phyloP scores from a whole-genome alignment of 495 filamentous ascomycete species.

The Xylaria acuta region DNA sequence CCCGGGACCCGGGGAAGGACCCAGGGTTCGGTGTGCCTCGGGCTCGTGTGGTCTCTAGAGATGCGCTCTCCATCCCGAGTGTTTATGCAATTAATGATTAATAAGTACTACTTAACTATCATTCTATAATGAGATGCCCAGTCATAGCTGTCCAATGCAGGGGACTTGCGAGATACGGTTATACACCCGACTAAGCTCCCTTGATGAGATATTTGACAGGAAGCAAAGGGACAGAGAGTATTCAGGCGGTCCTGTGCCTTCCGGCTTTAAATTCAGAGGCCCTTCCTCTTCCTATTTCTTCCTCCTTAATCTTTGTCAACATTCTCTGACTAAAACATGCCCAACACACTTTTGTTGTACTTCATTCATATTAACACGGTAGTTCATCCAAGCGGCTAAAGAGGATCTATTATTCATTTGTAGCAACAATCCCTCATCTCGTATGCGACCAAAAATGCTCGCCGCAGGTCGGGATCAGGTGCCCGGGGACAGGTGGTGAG shows the following conservation, averaged over 20 bases:
- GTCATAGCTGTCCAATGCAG: neutral
- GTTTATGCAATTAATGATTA: neutral
- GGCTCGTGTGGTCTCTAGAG: neutral
- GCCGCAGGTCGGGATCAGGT: neutral
- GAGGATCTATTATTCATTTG: neutral
- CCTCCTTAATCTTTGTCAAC: neutral
- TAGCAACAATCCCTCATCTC: neutral
- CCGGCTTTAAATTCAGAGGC: neutral
- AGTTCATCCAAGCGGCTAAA: neutral
- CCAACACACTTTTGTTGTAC: neutral
- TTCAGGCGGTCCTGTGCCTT: neutral
- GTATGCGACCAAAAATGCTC: neutral
- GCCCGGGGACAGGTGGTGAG: neutral
- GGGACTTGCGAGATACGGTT: neutral
- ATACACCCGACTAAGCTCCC: neutral
- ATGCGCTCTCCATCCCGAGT: neutral
- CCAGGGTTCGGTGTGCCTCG: neutral
- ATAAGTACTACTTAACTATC: neutral
- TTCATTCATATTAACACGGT: neutral
- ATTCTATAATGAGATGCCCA: neutral
- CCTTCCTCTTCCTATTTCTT: neutral
- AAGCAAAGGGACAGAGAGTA: neutral
- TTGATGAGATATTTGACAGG: neutral
- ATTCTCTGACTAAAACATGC: neutral
- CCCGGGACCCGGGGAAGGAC: neutral